phyloP scores from a whole-genome alignment of 805 yeast genomes.

The Millerago galiae region DNA sequence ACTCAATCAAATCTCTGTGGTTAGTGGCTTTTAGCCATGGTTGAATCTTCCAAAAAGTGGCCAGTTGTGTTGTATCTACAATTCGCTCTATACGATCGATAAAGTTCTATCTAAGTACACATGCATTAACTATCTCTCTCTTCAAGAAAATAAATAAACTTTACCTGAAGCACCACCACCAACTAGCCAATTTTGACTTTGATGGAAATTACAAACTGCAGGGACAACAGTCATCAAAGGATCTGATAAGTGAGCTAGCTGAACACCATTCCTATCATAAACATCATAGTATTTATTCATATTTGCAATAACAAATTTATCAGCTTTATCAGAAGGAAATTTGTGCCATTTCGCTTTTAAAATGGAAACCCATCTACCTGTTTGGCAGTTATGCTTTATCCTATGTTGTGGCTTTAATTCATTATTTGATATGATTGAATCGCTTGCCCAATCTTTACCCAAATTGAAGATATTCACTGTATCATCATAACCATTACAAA shows the following conservation, averaged over 20 bases:
- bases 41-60: too few species aligned
- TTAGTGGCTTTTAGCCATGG: too few species aligned
- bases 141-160: conserved; percentile 44
- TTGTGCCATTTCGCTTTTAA: conserved; percentile 84
- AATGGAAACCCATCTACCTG: conserved; percentile 96
- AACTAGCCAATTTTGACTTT: conserved; percentile 78
- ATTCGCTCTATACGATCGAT: too few species aligned
- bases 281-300: conserved; percentile 88
- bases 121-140: too few species aligned
- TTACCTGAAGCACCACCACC: conserved; percentile 97
- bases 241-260: conserved; percentile 66
- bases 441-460: conserved; percentile 23
- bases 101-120: too few species aligned
- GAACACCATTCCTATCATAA: conserved; percentile 69
- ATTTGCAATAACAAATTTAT: conserved; percentile 87
- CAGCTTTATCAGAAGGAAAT: conserved; percentile 59
- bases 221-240: conserved; percentile 81
- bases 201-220: conserved; percentile 81
- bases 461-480: conserved; percentile 68
- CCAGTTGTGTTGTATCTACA: too few species aligned
- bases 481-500: conserved; percentile 92
- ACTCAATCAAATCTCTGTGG: too few species aligned
- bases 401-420: conserved; percentile 55
- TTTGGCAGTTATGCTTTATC: conserved; percentile 86
- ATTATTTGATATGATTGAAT: conserved; percentile 12